These are phyloP conservation scores for Saururus chinensis DNA, from an alignment of 164 flowering plant species.

Conservation along the genomic window DNA sequence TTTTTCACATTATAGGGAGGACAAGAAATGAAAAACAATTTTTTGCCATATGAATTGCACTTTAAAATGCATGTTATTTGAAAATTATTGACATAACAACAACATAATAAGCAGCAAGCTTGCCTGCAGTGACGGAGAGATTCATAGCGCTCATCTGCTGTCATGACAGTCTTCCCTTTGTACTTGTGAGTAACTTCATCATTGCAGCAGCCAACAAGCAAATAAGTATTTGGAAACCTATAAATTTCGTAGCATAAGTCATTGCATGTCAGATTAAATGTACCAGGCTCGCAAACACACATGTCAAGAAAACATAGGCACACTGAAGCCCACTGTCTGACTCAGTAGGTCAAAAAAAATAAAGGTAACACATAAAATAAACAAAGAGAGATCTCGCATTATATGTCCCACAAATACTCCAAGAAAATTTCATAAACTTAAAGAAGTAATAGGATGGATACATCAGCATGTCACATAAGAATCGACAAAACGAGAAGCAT, in stretches of 20 bases:
- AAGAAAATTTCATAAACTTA: too few relatives aligned
- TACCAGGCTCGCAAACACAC: background rate
- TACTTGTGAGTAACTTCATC: conserved; percentile 71
- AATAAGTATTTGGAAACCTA: conserved; percentile 79
- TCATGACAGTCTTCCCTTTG: conserved; percentile 97
- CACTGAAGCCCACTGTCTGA: background rate
- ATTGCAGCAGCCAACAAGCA: conserved; percentile 90
- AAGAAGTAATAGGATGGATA: background rate
- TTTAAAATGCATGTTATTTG: background rate
- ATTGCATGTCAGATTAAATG: background rate
- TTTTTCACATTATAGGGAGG: too few relatives aligned
- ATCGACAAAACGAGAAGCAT: background rate
- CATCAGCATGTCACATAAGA: background rate
- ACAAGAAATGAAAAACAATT: too few relatives aligned
- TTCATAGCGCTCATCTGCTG: conserved; percentile 70
- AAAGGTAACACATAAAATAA: too few relatives aligned
- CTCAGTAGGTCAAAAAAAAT: background rate
- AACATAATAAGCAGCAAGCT: background rate
- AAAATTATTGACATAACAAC: background rate
- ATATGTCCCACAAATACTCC: too few relatives aligned
- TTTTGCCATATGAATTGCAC: background rate
- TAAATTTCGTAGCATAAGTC: background rate
- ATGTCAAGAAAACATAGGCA: background rate
- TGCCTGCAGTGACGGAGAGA: conserved; percentile 94
- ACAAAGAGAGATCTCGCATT: background rate